Percentiles rank a stretch among this genome's conserved stretches.
Evolutionary conservation across 2,329 filamentous ascomycete genomes (phyloP).

Genomic region (Phialocephala sp.): DNA sequence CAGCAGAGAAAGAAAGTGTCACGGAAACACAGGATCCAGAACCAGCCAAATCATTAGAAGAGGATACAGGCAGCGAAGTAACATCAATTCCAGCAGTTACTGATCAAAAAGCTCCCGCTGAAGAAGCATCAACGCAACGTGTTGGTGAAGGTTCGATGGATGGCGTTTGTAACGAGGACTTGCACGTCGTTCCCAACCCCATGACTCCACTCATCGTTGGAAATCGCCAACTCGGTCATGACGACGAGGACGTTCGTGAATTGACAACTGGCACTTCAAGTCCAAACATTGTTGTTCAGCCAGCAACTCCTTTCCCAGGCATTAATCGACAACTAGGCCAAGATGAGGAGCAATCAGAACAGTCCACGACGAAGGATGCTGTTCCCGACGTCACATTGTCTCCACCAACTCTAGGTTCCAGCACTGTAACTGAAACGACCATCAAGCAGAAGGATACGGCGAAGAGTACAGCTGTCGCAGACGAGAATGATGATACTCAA

Average conservation of each 20-base stretch:
- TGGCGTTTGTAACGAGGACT: background rate
- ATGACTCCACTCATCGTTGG: conserved; percentile 28
- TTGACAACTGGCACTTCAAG: conserved; percentile 20
- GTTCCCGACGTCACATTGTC: conserved; percentile 34
- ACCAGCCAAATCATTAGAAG: background rate
- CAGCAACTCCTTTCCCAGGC: conserved; percentile 30
- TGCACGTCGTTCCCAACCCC: conserved; percentile 10
- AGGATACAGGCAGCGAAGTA: background rate
- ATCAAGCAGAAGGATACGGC: conserved; percentile 20
- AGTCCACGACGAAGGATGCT: conserved; percentile 15
- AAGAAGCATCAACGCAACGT: background rate
- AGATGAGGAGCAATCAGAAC: conserved; percentile 10
- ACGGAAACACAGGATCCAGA: background rate
- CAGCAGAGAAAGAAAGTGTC: background rate
- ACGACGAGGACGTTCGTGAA: conserved; percentile 17
- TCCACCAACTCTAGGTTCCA: conserved; percentile 30
- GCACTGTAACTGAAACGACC: conserved; percentile 11
- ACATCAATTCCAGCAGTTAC: background rate
- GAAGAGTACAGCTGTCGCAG: conserved; percentile 35
- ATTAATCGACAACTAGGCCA: conserved; percentile 23
- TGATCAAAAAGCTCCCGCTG: background rate
- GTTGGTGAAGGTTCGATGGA: background rate
- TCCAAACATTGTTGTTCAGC: conserved; percentile 33
- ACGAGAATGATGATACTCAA: conserved; percentile 26
- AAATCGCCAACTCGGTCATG: conserved; percentile 26